Conservation (phyloP, 2,329 filamentous ascomycete genomes). For the Podosphaera aphanis region DNA sequence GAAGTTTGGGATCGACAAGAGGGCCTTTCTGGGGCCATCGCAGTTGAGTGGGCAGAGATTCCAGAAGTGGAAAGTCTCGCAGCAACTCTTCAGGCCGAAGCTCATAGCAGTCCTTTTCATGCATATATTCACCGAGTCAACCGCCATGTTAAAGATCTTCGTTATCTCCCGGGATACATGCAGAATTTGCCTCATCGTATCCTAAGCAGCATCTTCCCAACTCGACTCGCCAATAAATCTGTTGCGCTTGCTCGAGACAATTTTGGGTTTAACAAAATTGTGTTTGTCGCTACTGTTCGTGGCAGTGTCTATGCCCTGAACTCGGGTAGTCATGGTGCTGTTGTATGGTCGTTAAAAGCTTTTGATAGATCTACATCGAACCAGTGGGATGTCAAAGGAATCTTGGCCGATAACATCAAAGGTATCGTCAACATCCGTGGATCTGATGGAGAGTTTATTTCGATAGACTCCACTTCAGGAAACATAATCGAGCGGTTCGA, state of each 20-base stretch:
- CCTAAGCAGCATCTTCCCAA: constrained; percentile 31
- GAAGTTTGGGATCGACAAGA: constrained; percentile 62
- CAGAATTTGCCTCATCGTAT: constrained; percentile 45
- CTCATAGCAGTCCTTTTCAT: constrained; percentile 51
- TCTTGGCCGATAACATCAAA: constrained; percentile 34
- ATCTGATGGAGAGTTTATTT: constrained; percentile 34
- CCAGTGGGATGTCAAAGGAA: constrained; percentile 42
- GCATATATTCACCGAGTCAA: constrained; percentile 78
- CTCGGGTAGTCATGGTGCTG: constrained; percentile 44
- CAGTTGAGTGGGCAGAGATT: constrained; percentile 60
- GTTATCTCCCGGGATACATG: constrained; percentile 52
- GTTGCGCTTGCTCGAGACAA: constrained; percentile 37
- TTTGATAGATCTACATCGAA: constrained; percentile 30
- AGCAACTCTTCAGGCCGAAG: constrained; percentile 64
- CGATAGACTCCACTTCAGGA: constrained; percentile 30
- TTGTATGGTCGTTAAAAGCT: constrained; percentile 53
- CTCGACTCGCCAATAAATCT: constrained; percentile 24
- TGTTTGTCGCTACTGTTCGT: constrained; percentile 55
- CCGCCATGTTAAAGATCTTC: constrained; percentile 58
- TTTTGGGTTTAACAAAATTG: constrained; percentile 75
- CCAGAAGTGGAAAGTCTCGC: constrained; percentile 51
- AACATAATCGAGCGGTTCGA: constrained; percentile 22
- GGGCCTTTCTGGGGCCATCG: constrained; percentile 54
- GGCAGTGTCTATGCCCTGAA: constrained; percentile 65
- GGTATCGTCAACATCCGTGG: constrained; percentile 19